phyloP scores from a whole-genome alignment of 2,329 filamentous ascomycete genomes.

The Dactylellina drechsleri region DNA sequence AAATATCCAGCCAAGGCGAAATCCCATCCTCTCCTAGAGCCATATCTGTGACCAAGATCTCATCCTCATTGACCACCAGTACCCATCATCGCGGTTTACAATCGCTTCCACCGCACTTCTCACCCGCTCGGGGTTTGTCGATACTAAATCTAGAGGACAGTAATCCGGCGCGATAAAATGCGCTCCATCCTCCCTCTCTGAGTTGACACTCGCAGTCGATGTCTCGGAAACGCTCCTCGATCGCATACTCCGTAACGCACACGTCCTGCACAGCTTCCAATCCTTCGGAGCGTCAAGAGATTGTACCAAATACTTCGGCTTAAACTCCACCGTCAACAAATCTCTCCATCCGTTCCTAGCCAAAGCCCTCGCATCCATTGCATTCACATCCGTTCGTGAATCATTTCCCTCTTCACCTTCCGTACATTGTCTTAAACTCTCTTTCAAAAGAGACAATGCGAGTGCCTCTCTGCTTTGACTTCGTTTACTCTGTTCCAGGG shows the following conservation, averaged over 20 bases:
- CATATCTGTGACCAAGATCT: constrained; percentile 36
- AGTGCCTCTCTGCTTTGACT: constrained; percentile 17
- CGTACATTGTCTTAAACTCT: constrained; percentile 14
- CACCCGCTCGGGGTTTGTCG: constrained; percentile 51
- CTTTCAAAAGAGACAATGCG: constrained; percentile 32
- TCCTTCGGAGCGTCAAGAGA: constrained; percentile 57
- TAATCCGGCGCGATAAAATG: constrained; percentile 51
- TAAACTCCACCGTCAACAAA: constrained; percentile 58
- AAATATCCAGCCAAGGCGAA: constrained; percentile 47
- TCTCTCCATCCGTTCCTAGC: constrained; percentile 57
- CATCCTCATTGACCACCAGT: constrained; percentile 57
- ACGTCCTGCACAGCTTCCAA: constrained; percentile 59
- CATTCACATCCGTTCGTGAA: neutral
- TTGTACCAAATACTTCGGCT: constrained; percentile 58
- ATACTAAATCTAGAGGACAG: constrained; percentile 58
- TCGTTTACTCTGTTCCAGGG: constrained; percentile 9
- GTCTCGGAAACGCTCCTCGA: constrained; percentile 30
- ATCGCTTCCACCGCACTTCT: constrained; percentile 55
- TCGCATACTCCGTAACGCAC: constrained; percentile 57
- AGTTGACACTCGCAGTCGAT: constrained; percentile 34
- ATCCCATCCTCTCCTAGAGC: constrained; percentile 42
- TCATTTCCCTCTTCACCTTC: neutral
- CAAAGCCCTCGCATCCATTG: constrained; percentile 53
- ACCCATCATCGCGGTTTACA: constrained; percentile 57
- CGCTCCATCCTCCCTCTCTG: constrained; percentile 22